Percentiles rank a stretch among this genome's conserved stretches.
phyloP scores from a whole-genome alignment of 805 yeast species.

The Metschnikowia arizonensis region DNA sequence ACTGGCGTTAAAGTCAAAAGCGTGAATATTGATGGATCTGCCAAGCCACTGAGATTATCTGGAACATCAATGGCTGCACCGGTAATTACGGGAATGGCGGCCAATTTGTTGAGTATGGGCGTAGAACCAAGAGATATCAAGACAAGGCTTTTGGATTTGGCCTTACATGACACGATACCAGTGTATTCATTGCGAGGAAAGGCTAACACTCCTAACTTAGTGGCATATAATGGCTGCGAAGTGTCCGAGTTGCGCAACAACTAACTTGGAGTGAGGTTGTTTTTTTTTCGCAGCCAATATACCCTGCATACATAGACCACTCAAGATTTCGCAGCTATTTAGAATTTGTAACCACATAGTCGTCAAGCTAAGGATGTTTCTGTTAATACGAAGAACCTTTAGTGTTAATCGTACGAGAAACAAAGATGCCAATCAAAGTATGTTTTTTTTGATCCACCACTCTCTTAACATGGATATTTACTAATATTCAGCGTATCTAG shows the following conservation, averaged over 20 bases:
- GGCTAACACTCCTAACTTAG: constrained; percentile 15
- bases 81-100: constrained; percentile 16
- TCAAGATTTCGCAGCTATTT: constrained; percentile 2
- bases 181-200: constrained; percentile 8
- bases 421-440: neutral
- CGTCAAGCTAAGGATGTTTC: constrained; percentile 1
- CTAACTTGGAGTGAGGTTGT: constrained; percentile 3
- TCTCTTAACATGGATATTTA: too few species aligned
- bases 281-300: constrained; percentile 2
- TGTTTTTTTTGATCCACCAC: neutral
- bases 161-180: constrained; percentile 8
- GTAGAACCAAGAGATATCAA: constrained; percentile 12
- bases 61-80: constrained; percentile 21
- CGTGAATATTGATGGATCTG: constrained; percentile 34
- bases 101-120: constrained; percentile 17
- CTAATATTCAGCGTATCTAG: neutral
- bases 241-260: constrained; percentile 5
- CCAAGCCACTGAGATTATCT: constrained; percentile 12
- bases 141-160: constrained; percentile 11
- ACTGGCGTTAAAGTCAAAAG: constrained; percentile 71
- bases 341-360: constrained; percentile 3
- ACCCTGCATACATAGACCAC: constrained; percentile 2
- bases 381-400: constrained; percentile 3
- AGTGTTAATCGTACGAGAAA: neutral
- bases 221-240: constrained; percentile 20